Conservation (phyloP, 1,284 basidiomycete species). For the Boletus albobrunnescens region DNA sequence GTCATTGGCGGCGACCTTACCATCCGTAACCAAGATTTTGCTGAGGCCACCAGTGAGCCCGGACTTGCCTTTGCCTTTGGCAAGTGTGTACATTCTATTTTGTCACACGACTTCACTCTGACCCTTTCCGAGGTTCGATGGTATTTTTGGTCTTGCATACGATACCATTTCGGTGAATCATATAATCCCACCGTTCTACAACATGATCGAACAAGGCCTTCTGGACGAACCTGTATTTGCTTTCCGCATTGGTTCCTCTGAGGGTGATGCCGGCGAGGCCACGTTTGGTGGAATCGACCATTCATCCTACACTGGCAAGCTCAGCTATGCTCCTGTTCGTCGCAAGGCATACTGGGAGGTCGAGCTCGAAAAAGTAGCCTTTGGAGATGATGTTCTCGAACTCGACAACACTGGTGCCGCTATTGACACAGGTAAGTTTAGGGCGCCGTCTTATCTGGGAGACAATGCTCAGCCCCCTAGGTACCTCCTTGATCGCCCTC, state of each 20-base stretch:
- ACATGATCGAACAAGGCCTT: constrained; percentile 83
- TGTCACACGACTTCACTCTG: not conserved
- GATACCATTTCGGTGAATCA: constrained; percentile 95
- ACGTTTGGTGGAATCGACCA: constrained; percentile 91
- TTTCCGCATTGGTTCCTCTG: constrained; percentile 89
- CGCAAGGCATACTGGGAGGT: constrained; percentile 99
- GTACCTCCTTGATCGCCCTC: constrained; percentile 87
- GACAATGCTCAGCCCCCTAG: constrained; percentile 35
- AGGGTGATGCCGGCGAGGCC: constrained; percentile 89
- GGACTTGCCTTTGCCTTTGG: constrained; percentile 97
- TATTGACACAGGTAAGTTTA: constrained; percentile 82
- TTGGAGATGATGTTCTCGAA: constrained; percentile 83
- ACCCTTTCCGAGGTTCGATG: constrained; percentile 71
- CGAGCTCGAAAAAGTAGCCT: constrained; percentile 81
- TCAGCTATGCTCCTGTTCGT: constrained; percentile 88
- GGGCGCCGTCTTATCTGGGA: not conserved
- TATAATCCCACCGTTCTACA: constrained; percentile 94
- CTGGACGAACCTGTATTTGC: constrained; percentile 88
- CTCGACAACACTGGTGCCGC: constrained; percentile 91
- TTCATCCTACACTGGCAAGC: constrained; percentile 75
- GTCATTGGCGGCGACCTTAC: constrained; percentile 84
- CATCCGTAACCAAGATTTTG: constrained; percentile 84
- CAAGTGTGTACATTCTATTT: constrained; percentile 66
- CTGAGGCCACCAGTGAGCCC: constrained; percentile 95
- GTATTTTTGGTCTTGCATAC: constrained; percentile 93